Conservation (phyloP, 768 basidiomycete species). For the Cystoderma amianthinum region DNA sequence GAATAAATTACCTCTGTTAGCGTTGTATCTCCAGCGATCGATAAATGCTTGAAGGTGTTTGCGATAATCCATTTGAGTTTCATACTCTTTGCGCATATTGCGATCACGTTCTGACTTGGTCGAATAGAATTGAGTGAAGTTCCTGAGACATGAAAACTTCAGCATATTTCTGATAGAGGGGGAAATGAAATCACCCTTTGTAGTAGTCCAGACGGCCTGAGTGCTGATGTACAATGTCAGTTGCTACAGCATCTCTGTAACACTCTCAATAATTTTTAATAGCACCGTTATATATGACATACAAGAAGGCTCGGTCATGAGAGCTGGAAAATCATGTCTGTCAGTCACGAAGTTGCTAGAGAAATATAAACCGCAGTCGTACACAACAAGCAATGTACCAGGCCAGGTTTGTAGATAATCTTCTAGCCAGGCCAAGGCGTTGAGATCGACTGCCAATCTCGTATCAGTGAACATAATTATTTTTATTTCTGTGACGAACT, state of each 20-base stretch:
- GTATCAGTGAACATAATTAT: neutral
- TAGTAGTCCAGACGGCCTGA: constrained; percentile 92
- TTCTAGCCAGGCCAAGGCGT: constrained; percentile 96
- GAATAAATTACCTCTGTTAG: constrained; percentile 63
- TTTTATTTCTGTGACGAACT: constrained; percentile 39
- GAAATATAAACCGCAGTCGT: constrained; percentile 14
- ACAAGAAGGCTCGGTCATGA: constrained; percentile 97
- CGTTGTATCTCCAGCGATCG: constrained; percentile 97
- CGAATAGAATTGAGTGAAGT: constrained; percentile 98
- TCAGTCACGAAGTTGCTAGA: constrained; percentile 4
- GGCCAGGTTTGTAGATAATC: constrained; percentile 96
- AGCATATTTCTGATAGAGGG: neutral
- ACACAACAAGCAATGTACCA: constrained; percentile 91
- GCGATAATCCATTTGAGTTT: constrained; percentile 91
- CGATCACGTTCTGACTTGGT: constrained; percentile 94
- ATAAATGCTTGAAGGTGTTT: constrained; percentile 97
- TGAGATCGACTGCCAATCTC: constrained; percentile 64
- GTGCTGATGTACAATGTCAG: constrained; percentile 97
- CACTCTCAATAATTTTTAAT: constrained; percentile 1
- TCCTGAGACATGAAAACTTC: constrained; percentile 35
- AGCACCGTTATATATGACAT: too few relatives aligned
- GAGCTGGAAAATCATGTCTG: constrained; percentile 43
- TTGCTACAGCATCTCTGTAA: constrained; percentile 84
- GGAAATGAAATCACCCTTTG: constrained; percentile 62
- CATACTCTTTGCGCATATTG: constrained; percentile 91